Conservation (phyloP, 2,329 filamentous ascomycete species). For the Dendrostoma leiphaemia region DNA sequence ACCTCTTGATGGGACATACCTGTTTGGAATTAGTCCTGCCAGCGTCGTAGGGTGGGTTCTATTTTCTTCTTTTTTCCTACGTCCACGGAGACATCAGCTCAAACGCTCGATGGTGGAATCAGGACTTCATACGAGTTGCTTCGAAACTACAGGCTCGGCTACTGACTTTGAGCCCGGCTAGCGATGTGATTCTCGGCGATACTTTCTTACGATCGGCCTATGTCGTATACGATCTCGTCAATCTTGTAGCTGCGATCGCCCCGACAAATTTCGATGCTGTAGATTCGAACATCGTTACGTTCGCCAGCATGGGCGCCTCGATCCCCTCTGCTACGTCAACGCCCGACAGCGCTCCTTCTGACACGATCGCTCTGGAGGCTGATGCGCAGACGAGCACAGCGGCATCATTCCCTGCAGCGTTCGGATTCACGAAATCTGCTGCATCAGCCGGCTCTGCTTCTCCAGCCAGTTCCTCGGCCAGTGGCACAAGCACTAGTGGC, state of each 20-base stretch:
- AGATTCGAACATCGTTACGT: conserved; percentile 37
- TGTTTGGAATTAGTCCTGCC: conserved; percentile 40
- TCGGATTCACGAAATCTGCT: neutral
- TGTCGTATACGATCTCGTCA: conserved; percentile 52
- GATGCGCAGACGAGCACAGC: neutral
- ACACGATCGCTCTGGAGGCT: neutral
- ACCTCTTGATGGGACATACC: conserved; percentile 43
- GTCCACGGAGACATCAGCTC: no score
- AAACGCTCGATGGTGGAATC: no score
- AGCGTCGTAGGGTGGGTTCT: neutral
- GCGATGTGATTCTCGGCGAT: conserved; percentile 41
- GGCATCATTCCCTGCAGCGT: neutral
- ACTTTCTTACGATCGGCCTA: conserved; percentile 54
- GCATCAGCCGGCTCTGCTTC: no score
- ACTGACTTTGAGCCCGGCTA: conserved; percentile 38
- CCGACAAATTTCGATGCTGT: conserved; percentile 45
- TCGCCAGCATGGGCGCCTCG: neutral
- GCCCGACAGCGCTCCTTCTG: no score
- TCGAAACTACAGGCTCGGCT: no score
- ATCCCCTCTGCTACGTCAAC: neutral
- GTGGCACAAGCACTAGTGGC: no score
- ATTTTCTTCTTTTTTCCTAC: no score
- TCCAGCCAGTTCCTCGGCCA: no score
- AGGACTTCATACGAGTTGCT: no score
- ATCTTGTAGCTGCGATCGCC: conserved; percentile 48